These are phyloP conservation scores for Achaetomiella virescens DNA, from an alignment of 495 filamentous ascomycete species.

Conservation along the genomic window DNA sequence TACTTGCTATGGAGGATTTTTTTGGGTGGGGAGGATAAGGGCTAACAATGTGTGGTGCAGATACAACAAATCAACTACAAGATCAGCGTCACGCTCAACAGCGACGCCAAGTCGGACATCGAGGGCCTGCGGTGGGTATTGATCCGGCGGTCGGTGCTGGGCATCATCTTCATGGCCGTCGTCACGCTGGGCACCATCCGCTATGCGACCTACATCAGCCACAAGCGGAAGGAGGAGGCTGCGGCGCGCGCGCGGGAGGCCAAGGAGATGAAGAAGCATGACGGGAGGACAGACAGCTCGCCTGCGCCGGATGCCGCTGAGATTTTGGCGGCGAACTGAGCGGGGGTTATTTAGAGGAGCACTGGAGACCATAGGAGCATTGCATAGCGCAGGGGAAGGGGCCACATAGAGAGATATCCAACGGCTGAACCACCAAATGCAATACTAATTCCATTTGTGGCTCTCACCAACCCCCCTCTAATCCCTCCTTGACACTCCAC, in stretches of 20 bases:
- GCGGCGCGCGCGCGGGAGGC: conserved; percentile 28
- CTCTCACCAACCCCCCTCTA: not conserved
- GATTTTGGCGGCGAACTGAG: conserved; percentile 41
- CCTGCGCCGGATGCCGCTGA: conserved; percentile 38
- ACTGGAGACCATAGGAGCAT: not conserved
- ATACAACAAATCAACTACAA: conserved; percentile 93
- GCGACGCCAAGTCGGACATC: conserved; percentile 82
- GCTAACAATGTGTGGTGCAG: conserved; percentile 29
- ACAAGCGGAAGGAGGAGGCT: conserved; percentile 36
- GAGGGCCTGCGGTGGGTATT: conserved; percentile 88
- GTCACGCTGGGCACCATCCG: conserved; percentile 43
- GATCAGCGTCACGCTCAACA: conserved; percentile 79
- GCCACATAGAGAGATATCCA: not conserved
- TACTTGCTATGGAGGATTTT: conserved; percentile 1
- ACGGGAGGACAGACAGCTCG: conserved; percentile 34
- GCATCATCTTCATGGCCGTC: conserved; percentile 58
- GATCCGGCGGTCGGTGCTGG: conserved; percentile 76
- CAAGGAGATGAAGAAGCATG: conserved; percentile 29
- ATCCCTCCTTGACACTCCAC: no score
- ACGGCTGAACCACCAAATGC: not conserved
- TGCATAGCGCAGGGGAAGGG: not conserved
- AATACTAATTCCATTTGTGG: not conserved
- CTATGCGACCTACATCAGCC: conserved; percentile 42
- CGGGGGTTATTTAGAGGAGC: not conserved
- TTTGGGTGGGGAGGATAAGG: not conserved